A percentile compares a stretch with the other conserved stretches of the same genome.
Conservation (phyloP, 164 flowering plant genomes). For the Houttuynia cordata region DNA sequence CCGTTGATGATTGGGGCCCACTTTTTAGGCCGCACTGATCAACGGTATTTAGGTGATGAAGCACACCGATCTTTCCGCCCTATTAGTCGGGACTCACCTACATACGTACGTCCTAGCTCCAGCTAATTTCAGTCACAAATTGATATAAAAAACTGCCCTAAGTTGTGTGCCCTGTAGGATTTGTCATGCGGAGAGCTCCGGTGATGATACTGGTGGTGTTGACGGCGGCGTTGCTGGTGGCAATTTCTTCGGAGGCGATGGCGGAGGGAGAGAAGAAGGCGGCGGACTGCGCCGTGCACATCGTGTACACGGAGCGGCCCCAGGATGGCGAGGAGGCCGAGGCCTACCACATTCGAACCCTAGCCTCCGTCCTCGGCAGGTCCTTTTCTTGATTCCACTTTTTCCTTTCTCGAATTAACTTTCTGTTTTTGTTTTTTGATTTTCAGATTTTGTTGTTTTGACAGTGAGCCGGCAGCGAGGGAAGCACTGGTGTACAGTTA, state of each 20-base stretch:
- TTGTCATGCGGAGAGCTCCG: too few relatives aligned
- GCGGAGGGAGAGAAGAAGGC: constrained; percentile 2
- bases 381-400: background rate
- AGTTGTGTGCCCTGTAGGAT: too few relatives aligned
- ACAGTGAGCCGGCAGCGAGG: constrained; percentile 82
- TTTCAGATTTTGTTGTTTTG: background rate
- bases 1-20: too few relatives aligned
- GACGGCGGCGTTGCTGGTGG: background rate
- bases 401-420: too few relatives aligned
- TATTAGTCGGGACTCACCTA: too few relatives aligned
- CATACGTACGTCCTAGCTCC: too few relatives aligned
- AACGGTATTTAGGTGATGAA: too few relatives aligned
- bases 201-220: too few relatives aligned
- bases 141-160: too few relatives aligned
- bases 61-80: too few relatives aligned
- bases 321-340: constrained; percentile 27
- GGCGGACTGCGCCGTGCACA: constrained; percentile 31
- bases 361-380: background rate
- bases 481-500: constrained; percentile 70
- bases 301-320: constrained; percentile 58
- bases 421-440: background rate
- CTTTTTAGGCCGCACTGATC: too few relatives aligned
- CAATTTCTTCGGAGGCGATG: background rate
- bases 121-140: too few relatives aligned
- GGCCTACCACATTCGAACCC: constrained; percentile 2